Base-by-base conservation (phyloP, 73 alveolate species). In the Uronychia setigera region DNA sequence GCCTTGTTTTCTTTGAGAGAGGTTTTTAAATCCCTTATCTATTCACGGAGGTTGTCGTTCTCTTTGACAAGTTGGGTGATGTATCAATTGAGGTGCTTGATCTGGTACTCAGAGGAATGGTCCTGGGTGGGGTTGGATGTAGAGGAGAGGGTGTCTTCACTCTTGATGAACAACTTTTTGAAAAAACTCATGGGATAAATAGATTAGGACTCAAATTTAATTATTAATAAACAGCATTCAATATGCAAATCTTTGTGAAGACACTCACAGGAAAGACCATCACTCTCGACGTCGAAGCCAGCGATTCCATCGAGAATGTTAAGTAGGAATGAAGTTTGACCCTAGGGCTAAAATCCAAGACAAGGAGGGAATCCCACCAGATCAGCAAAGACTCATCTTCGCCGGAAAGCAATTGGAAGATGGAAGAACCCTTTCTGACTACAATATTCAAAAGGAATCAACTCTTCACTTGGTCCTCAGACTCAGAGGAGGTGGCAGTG, bases 321-420 rank as follows among this genome's bases (percentile, higher is more conserved):
- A 86, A 90, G 88, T 35, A 80, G 46, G 85, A n/a, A 33, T 13
- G 25, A n/a, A 29, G 1, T 11, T 30, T 13, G 57, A 83, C 84
- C 26, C 80, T 33, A 95, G 94, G 92, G 88, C 88, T 76, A 92
- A 87, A 92, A 83, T 92, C 60, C 96, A 92, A 80, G 97, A 90
- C 84, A 89, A 92, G 87, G 98, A 92, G 82, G 98, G 98, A 25
- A 93, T 95, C 76, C 98, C 98, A 27, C 97, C 99, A 9, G 98
- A 95, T 80, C 97, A 94, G 87, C 98, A 96, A 78, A 93, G 98
- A 88, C 90, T 94, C 86, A 94, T 94, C 94, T 94, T 94, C 84
- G 98, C 98, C 29, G 98, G 98, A 33, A 94, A 94, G 93, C 96
- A 94, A 87, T 78, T 94, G 84, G 98, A 94, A 82, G 95, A 93